Evolutionary conservation across 805 yeast genomes (phyloP), one percentile per base, ranked within the genome.

Genomic region (Cyberlindnera petersonii): DNA sequence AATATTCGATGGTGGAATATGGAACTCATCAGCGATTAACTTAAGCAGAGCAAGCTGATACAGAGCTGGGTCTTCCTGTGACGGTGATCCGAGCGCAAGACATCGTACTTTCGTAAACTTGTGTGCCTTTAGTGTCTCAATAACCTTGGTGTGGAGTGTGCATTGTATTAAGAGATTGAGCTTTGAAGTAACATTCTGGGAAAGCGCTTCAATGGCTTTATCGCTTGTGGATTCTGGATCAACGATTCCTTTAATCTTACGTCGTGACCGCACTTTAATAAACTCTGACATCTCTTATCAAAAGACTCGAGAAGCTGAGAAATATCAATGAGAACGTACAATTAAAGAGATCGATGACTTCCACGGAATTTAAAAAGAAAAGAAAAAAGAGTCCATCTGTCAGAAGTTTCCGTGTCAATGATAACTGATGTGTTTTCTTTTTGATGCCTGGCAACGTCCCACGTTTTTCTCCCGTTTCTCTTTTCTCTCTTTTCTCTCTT

Each of bases 61-160:
- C 28, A 76, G 60, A 2, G 91, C 82, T 18, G 74, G 72, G n/a
- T 52, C 56, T 38, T 75, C 80, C 6, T 72, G 72, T 11, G 72
- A 58, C 4, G 86, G 83, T 5, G 78, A 68, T 0, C 94, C 95
- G 16, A 85, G 61, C 0, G 91, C 94, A 22, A 85, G 58, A 50
- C 91, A 84, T 49, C 87, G 64, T 44, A 85, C 68, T 20, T 42
- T 48, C 2, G 37, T 44, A 9, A 65, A 46, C 5, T 35, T 14
- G 4, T 9, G 24, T 3, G 28, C 24, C 4, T 40, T 37, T 6
- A 66, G 35, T 0, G 48, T 31, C 5, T 48, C 37, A 2, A 38
- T 20, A 7, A 68, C 39, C 15, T 59, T 55, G 8, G 40, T n/a
- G 37, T 63, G 60, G 43, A 66, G 53, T 1, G 21, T 26, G 3